Evolutionary conservation across 495 filamentous ascomycete species (phyloP).

Genomic region (Podospora conica): DNA sequence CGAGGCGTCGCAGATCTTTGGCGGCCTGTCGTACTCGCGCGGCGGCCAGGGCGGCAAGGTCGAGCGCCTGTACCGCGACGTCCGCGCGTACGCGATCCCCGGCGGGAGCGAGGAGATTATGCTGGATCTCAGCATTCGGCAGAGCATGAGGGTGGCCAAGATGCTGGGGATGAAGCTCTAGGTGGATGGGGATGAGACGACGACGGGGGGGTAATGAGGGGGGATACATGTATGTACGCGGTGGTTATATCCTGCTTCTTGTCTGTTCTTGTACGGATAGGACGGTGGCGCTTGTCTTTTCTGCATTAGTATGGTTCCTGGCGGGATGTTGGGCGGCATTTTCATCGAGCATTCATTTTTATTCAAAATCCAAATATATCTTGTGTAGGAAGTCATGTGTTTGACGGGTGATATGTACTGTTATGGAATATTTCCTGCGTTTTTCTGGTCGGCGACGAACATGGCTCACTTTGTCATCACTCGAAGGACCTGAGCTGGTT

Average conservation of each 20-base stretch:
- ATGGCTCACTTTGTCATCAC: neutral
- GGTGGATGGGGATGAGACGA: neutral
- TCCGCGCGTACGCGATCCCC: constrained; percentile 96
- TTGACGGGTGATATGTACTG: too few species aligned
- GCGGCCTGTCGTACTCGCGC: constrained; percentile 84
- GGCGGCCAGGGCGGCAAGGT: constrained; percentile 96
- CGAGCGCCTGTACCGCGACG: constrained; percentile 90
- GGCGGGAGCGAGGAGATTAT: constrained; percentile 98
- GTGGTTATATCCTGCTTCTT: neutral
- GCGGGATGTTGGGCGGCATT: neutral
- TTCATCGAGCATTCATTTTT: neutral
- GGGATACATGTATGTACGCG: neutral
- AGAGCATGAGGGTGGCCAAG: constrained; percentile 84
- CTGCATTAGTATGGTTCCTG: neutral
- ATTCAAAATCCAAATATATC: too few species aligned
- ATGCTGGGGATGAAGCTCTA: constrained; percentile 95
- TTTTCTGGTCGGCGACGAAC: too few species aligned
- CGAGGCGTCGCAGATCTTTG: constrained; percentile 96
- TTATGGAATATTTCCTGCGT: too few species aligned
- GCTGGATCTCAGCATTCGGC: constrained; percentile 92
- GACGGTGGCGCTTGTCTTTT: neutral
- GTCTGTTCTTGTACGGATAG: neutral
- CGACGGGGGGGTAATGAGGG: neutral
- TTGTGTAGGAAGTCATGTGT: too few species aligned
- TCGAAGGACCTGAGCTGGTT: neutral